Percentiles rank a stretch among this genome's conserved stretches.
phyloP scores from a whole-genome alignment of 495 filamentous ascomycete genomes.

The Penicillium simplicissimum region DNA sequence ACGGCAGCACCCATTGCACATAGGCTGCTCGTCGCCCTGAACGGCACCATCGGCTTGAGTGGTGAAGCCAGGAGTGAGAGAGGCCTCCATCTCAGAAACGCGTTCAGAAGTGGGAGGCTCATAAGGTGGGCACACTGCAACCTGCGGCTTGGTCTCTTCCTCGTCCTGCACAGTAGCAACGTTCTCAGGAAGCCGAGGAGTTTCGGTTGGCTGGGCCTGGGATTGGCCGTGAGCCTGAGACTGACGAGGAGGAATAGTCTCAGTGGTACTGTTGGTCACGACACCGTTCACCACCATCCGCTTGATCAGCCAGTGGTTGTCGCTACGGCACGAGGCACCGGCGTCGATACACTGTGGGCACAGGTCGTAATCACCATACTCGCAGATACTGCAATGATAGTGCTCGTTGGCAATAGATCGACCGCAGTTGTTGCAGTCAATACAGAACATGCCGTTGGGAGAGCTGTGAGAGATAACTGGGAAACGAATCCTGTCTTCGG shows the following conservation, averaged over 20 bases:
- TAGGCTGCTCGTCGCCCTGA: conserved; percentile 57
- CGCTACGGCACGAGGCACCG: conserved; percentile 73
- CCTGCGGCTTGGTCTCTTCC: conserved; percentile 16
- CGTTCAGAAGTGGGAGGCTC: conserved; percentile 13
- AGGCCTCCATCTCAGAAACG: conserved; percentile 15
- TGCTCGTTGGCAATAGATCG: conserved; percentile 74
- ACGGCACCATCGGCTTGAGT: conserved; percentile 8
- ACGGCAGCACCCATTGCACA: conserved; percentile 89
- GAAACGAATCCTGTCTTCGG: conserved; percentile 31
- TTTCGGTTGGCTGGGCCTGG: background rate
- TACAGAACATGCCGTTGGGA: conserved; percentile 50
- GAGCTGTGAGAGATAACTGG: conserved; percentile 38
- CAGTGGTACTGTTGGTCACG: conserved; percentile 81
- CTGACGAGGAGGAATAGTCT: conserved; percentile 68
- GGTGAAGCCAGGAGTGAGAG: background rate
- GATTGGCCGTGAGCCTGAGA: conserved; percentile 12
- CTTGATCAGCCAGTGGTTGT: conserved; percentile 92
- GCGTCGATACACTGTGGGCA: conserved; percentile 75
- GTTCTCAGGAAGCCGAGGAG: background rate
- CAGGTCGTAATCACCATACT: conserved; percentile 92
- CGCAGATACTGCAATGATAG: conserved; percentile 93
- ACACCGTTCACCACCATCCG: conserved; percentile 74
- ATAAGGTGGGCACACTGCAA: background rate
- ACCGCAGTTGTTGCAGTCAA: conserved; percentile 93
- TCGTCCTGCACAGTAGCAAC: background rate